Evolutionary conservation across 2,329 filamentous ascomycete genomes (phyloP), one percentile per base, ranked within the genome.

Genomic region (Penicillium polonicum): DNA sequence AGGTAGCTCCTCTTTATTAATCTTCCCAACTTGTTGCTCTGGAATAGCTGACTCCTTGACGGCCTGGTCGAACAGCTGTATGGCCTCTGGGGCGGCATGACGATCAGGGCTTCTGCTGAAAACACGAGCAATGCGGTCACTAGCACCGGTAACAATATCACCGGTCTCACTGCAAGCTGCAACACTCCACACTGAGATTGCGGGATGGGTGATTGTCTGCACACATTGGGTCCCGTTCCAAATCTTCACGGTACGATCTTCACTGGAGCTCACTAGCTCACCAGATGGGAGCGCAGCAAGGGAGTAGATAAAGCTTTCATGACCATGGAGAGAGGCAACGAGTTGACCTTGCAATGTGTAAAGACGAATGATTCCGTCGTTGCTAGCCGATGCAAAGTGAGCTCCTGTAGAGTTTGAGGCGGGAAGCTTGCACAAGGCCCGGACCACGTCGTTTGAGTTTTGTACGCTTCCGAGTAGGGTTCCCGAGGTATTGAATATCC

Each of bases 121-220:
- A 57, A 97, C 80, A 43, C 94, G 87, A 9, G 92, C 87, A 44
- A 93, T 79, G 55, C 90, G 87, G 70, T 99, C 94, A 72, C 93
- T 99, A 29, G 93, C 88, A 33, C 93, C 94, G 3, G 90, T 90
- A n/a, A 91, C 91, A 60, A 99, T 93, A 68, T 99, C 95, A 23
- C 94, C 93, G 48, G 85, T 95, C 61, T 91, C 86, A 0, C 82
- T 71, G 69, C 90, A 94, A 12, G 85, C 89, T n/a, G 92, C 90
- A 19, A 99, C 91, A 15, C 86, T 83, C 94, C 94, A 99, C 5
- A 99, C 92, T 0, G 93, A 97, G 55, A 97, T 95, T 10, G 94
- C 94, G 12, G 94, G 94, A 69, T 97, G 92, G 1, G 93, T 97
- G 63, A 99, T 97, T 39, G 93, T 97, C 75, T 99, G 94, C 45